Evolutionary conservation across 2,329 filamentous ascomycete genomes (phyloP), one percentile per base, ranked within the genome.

Genomic region (Rosellinia necatrix): DNA sequence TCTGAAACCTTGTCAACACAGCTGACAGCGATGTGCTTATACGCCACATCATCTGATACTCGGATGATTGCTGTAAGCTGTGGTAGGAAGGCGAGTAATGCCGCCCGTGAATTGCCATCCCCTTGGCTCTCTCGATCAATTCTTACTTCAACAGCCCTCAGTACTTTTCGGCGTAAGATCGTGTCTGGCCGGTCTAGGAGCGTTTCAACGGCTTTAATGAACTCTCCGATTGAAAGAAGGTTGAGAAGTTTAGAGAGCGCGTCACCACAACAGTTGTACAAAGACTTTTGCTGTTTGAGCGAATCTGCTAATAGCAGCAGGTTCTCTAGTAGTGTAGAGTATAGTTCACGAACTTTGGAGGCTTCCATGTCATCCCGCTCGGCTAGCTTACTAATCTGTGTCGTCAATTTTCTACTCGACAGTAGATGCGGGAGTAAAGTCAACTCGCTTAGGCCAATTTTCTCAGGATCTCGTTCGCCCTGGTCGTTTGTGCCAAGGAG

Each of bases 1-100:
- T 97, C 92, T 2, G 90, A 85, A 60, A 99, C 96, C 72, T 91
- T 90, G 74, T 97, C 92, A 40, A 97, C 88, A 66, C 93, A 97
- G 30, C 87, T 86, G 59, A 99, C 87, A 1, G 92, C 90, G 9
- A 90, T 91, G 66, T 92, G 88, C 74, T 93, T 92, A 71, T 94
- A 88, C 24, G 85, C 80, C 49, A 88, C 82, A 63, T 94, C 87
- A 27, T 82, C 77, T 6, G 89, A 88, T 46, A 88, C 83, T 52
- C 87, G 80, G 56, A 99, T 84, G 41, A 96, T 89, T 17, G 82
- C 80, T 15, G 90, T 90, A 59, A 96, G 81, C 63, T 88, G 88
- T 9, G 90, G 87, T 62, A 96, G 70, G 78, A 97, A 94, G 9
- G 86, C 83, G 30, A 96, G 79, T 67, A 96, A 78, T 0, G 88